Evolutionary conservation across 1,139 yeast genomes (phyloP), one percentile per base, ranked within the genome.

Genomic region (Protomyces inundatus): DNA sequence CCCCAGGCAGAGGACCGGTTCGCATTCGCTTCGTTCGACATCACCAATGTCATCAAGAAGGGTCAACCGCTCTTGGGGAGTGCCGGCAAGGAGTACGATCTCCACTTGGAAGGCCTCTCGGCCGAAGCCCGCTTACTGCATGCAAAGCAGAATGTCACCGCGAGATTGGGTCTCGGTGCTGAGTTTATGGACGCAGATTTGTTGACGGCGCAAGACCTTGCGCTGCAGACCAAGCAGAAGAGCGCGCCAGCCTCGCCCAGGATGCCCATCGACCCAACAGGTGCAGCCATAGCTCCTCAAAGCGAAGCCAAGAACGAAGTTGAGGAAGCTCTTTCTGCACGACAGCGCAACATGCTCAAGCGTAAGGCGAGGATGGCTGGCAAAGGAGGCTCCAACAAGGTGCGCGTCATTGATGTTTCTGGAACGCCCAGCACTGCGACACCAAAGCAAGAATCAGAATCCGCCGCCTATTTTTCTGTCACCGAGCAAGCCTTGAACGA

Each of bases 311-410:
- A 23, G 64, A 62, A 40, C 35, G 32, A 42, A 12, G 53, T 40
- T 5, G 60, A 57, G 10, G 61, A 60, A 35, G 68, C 68, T 33
- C 55, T 67, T 51, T 67, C 70, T 66, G 97, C 98, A 0, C 81
- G 98, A 73, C 81, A 90, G 77, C 83, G 90, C 68, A 97, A 97
- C 2, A 86, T 93, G 88, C 97, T 96, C 46, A 88, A 89, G 72
- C 82, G 98, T 71, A 85, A 87, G 72, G 96, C 97, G 1, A 90
- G 90, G 73, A 86, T 84, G 65, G 87, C 84, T 68, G 93, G 93
- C 9, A 87, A 86, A 71, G 30, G 42, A 14, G 50, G 60, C 7
- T 77, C 84, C 9, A 77, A 76, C 65, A 85, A 82, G 64, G 82
- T 70, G 80, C 88, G 78, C 5, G 74, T 75, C 0, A 86, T 90